These are phyloP conservation scores for Cladosporium cucumerinum DNA, from an alignment of 2,329 filamentous ascomycete genomes.

Conservation along the genomic window DNA sequence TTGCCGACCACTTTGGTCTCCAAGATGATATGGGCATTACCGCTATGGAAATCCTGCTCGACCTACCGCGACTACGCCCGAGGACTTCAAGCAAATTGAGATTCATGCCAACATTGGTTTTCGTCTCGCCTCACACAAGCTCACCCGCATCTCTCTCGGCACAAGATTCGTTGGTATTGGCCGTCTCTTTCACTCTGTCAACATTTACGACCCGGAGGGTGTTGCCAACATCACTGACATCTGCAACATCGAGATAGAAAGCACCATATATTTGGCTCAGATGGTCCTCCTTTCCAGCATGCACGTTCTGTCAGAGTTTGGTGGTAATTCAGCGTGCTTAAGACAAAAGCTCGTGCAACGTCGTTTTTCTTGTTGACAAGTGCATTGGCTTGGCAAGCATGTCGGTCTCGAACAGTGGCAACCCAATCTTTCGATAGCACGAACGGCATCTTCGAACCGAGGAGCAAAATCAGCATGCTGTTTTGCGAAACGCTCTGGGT, in stretches of 20 bases:
- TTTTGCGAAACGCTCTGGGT: not conserved
- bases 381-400: not conserved
- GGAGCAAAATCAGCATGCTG: not conserved
- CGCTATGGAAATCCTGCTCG: too few species aligned
- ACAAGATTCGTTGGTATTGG: not conserved
- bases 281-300: not conserved
- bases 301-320: not conserved
- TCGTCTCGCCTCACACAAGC: not conserved
- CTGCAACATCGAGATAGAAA: not conserved
- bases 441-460: not conserved
- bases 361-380: not conserved
- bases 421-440: not conserved
- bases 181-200: not conserved
- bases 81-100: not conserved
- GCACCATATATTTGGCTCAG: not conserved
- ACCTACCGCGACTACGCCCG: not conserved
- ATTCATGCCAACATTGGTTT: not conserved
- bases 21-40: too few species aligned
- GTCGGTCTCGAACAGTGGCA: not conserved
- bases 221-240: not conserved
- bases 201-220: not conserved
- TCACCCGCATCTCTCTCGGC: not conserved
- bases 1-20: too few species aligned
- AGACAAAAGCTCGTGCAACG: not conserved
- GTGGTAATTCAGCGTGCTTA: not conserved